Percentiles rank a stretch among this genome's conserved stretches.
phyloP scores from a whole-genome alignment of 352 stramenopile genomes.

The Phytophthora idaei region DNA sequence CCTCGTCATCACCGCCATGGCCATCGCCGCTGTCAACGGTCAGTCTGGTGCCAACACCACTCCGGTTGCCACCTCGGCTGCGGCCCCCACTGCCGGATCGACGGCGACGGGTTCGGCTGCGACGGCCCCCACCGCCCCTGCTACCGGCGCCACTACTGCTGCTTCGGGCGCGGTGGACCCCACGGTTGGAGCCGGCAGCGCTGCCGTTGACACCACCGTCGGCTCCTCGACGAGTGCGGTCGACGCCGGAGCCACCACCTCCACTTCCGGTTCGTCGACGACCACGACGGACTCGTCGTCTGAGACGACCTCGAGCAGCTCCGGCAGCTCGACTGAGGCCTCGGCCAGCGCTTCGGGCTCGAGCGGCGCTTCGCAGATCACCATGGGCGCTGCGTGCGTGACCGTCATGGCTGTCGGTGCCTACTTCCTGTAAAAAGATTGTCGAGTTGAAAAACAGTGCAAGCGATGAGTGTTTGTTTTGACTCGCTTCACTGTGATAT shows the following conservation, averaged over 20 bases:
- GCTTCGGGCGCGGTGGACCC: conserved; percentile 17
- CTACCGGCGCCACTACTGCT: conserved; percentile 9
- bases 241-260: conserved; percentile 4
- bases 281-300: conserved; percentile 29
- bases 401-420: conserved; percentile 30
- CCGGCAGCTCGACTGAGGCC: conserved; percentile 9
- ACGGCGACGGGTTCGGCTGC: conserved; percentile 3
- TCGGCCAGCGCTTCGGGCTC: conserved; percentile 31
- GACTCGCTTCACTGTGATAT: conserved; percentile 2
- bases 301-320: conserved; percentile 8
- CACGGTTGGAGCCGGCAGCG: conserved; percentile 17
- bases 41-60: conserved; percentile 25
- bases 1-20: conserved; percentile 35
- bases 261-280: conserved; percentile 8
- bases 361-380: conserved; percentile 30
- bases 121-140: conserved; percentile 1
- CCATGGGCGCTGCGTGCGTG: conserved; percentile 26
- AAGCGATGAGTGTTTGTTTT: neutral
- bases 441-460: neutral
- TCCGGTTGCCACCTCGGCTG: conserved; percentile 1
- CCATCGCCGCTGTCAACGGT: conserved; percentile 29
- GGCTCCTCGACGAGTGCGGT: conserved; percentile 16
- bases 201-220: conserved; percentile 17
- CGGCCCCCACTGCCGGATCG: conserved; percentile 6
- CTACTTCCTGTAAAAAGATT: conserved; percentile 31